Evolutionary conservation across 2,329 filamentous ascomycete species (phyloP), one percentile per base, ranked within the genome.

Genomic region (Aaosphaeria pasadenensis): DNA sequence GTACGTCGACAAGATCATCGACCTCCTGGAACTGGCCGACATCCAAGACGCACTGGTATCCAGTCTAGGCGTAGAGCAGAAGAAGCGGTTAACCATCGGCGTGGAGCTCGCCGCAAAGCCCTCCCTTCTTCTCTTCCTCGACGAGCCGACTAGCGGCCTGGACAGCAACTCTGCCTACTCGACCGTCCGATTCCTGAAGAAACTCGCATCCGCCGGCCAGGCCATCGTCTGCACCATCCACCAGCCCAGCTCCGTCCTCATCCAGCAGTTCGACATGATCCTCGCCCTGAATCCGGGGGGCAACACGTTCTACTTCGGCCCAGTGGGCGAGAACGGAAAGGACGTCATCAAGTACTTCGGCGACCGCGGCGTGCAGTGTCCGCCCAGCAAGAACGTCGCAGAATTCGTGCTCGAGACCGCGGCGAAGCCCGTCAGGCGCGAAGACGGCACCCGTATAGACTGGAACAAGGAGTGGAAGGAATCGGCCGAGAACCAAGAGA

Each of bases 391-490:
- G 69, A 86, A 86, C 60, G 77, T 85, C 4, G 83, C 83, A 3
- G 83, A 86, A 55, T 86, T 85, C 65, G 81, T 86, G 30, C 75
- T 86, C 4, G 83, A 86, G 60, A 85, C 83, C 4, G 82, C 82
- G 2, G 82, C 81, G 0, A 84, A 83, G 55, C 76, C 77, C 7
- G 71, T 73, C 7, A 77, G 77, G 47, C 72, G 76, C 30, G 58
- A 66, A 24, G 76, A 84, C 42, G 83, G 82, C 36, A 80, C 74
- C 46, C 72, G 70, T 31, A 71, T 88, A 39, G 78, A 90, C 61
- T 91, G 88, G 88, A 86, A 87, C 60, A 80, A 88, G 33, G 85
- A 89, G 62, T 91, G 88, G 88, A 72, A 74, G 29, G 79, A 79
- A 40, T 89, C 85, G 0, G 71, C 81, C 7, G 78, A 90, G 59